phyloP scores from a whole-genome alignment of 176 grass and related monocot genomes.

The Areca catechu region DNA sequence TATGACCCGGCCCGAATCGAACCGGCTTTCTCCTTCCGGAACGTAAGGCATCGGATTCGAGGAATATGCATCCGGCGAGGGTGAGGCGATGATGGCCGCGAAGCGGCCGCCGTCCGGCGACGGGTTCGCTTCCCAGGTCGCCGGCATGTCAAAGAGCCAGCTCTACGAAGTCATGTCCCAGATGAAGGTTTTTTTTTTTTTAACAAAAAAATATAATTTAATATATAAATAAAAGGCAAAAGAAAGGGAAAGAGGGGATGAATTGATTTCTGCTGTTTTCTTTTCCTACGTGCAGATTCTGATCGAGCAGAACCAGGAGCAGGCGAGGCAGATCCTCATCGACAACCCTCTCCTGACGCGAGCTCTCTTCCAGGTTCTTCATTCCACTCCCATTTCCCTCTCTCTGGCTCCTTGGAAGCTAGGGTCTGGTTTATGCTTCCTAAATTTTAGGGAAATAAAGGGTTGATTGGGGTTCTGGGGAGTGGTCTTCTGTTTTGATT shows the following conservation, averaged over 20 bases:
- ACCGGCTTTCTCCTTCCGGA: no score
- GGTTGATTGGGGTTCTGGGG: no score
- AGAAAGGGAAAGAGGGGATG: constrained; percentile 1
- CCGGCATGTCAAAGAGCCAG: constrained; percentile 60
- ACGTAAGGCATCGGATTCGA: no score
- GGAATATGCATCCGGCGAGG: no score
- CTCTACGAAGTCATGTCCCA: constrained; percentile 89
- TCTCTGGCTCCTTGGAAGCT: no score
- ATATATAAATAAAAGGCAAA: not conserved
- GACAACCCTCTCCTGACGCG: constrained; percentile 83
- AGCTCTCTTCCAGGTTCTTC: constrained; percentile 68
- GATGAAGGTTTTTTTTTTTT: constrained; percentile 42
- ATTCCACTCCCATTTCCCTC: not conserved
- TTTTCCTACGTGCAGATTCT: constrained; percentile 30
- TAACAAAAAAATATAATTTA: no score
- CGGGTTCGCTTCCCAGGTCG: constrained; percentile 51
- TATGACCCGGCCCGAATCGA: no score
- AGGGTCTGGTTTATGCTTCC: no score
- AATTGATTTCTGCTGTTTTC: not conserved
- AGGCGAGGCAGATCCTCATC: constrained; percentile 77
- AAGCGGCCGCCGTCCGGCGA: constrained; percentile 41
- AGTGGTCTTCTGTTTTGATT: no score
- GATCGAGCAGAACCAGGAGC: constrained; percentile 75
- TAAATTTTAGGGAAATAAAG: no score
- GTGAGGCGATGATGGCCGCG: constrained; percentile 46